Evolutionary conservation across 345 rosid species (phyloP), one percentile per base, ranked within the genome.

Genomic region (Ceriops decandra): DNA sequence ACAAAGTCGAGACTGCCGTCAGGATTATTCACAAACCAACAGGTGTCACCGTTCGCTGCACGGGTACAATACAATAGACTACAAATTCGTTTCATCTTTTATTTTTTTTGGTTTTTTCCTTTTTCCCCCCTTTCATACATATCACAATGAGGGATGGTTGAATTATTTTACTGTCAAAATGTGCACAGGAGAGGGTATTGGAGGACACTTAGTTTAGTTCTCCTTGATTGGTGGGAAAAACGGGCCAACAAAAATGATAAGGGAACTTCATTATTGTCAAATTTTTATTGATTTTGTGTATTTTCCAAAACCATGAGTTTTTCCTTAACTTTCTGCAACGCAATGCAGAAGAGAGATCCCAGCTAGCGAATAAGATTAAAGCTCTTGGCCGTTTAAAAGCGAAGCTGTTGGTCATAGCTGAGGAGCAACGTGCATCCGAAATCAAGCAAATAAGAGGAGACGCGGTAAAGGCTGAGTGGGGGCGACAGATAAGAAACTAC

Each of bases 391-490:
- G 96, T 42, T 80, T 91, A 76, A 91, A 93, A 74, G 97, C 96
- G 0, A 95, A 95, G 79, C 83, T 95, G 31, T 76, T 95, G 60
- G 92, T 95, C 19, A 95, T 95, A 33, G 95, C 96, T 0, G 92
- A 77, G 77, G 98, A 93, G 79, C 99, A 95, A 75, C 81, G 99
- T 20, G 95, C 96, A 31, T 82, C 93, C 0, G 97, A 91, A 64
- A 89, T 91, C 68, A 95, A 91, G 83, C 89, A 91, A 79, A 95
- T 95, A 74, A 82, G 93, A 66, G 99, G 99, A 64, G 99, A 95
- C 79, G 86, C 75, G 9, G 97, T 91, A 82, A 89, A 91, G 80
- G 99, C 97, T 7, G 97, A 91, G 63, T 95, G 99, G 99, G 99
- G 99, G 36, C 99, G 91, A 75, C 97, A 91, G 70, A 91, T 91